Conservation (phyloP, 2,329 filamentous ascomycete species). For the Xylariaceae sp. region DNA sequence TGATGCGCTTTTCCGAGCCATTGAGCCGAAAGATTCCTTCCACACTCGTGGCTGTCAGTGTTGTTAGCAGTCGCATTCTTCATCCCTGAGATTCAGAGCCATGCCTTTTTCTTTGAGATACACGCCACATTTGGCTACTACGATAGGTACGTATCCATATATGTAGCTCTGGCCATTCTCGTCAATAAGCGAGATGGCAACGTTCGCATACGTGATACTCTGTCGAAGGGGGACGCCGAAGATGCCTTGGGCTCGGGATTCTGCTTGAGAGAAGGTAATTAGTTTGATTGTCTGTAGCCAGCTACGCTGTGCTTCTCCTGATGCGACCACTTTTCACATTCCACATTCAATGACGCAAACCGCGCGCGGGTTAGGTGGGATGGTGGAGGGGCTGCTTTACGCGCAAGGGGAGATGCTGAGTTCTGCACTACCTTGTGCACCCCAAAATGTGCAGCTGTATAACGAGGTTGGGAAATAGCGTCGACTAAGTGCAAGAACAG, state of each 20-base stretch:
- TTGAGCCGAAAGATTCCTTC: constrained; percentile 96
- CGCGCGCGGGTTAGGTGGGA: background rate
- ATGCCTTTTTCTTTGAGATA: constrained; percentile 96
- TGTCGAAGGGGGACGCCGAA: constrained; percentile 90
- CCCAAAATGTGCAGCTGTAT: background rate
- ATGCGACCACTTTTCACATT: constrained; percentile 16
- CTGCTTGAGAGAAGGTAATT: constrained; percentile 30
- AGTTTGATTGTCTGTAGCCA: constrained; percentile 17
- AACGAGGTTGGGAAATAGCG: background rate
- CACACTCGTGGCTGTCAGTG: constrained; percentile 70
- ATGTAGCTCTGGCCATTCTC: constrained; percentile 93
- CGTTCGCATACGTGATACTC: constrained; percentile 96
- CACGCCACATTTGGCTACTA: constrained; percentile 96
- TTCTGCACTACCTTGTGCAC: background rate
- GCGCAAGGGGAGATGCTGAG: background rate
- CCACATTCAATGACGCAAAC: background rate
- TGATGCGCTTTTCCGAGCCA: constrained; percentile 96
- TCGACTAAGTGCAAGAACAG: background rate
- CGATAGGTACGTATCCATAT: constrained; percentile 96
- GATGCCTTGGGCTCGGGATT: constrained; percentile 62
- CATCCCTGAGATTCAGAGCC: constrained; percentile 24
- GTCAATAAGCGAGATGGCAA: constrained; percentile 93
- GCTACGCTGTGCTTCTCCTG: background rate
- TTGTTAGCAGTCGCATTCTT: constrained; percentile 21
- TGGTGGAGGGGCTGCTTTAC: background rate